Base-by-base conservation (phyloP, 2,329 filamentous ascomycete species). In the Venturia asperata region DNA sequence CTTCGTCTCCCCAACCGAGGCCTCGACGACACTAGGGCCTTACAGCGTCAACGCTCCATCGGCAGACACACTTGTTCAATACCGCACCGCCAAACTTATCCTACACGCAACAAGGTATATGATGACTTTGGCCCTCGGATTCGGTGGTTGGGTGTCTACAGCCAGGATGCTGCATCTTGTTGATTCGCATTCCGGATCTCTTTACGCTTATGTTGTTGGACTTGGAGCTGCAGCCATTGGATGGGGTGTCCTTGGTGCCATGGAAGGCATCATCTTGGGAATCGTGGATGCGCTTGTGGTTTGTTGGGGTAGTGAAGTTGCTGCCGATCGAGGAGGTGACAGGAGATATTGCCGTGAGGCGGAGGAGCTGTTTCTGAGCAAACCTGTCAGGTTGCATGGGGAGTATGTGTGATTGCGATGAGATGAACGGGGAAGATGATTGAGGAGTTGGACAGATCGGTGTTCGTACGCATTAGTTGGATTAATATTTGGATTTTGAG, bases 121-220 rank as follows among this genome's bases (percentile, higher is more conserved):
- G 72, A 96, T 97, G 85, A 91, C 91, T 0, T 86, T 92, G 60
- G 90, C 87, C 0, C 84, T 99, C 39, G 93, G 93, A 0, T 96
- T 97, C 72, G 92, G 90, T 4, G 93, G 91, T n/a, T 99, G 94
- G 94, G 91, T 97, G 10, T 89, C 91, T 60, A 96, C 92, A 43
- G 92, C 94, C 13, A 87, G 91, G 68, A 87, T 89, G 76, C 80
- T 97, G 4, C 81, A 83, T 63, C 80, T 94, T 24, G 80, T 73
- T 78, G 72, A 77, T 78, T 49, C 47, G 17, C 62, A 75, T 62
- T 85, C 85, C 58, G 94, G 94, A 10, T 96, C 91, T 71, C 82
- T 94, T 30, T 99, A 99, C 74, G 94, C 93, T 1, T 99, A 97
- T 72, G 85, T 97, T 1, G 91, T 99, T 27, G 94, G 92, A 11